Base-by-base conservation (phyloP, 768 basidiomycete species). In the Suillus spraguei region DNA sequence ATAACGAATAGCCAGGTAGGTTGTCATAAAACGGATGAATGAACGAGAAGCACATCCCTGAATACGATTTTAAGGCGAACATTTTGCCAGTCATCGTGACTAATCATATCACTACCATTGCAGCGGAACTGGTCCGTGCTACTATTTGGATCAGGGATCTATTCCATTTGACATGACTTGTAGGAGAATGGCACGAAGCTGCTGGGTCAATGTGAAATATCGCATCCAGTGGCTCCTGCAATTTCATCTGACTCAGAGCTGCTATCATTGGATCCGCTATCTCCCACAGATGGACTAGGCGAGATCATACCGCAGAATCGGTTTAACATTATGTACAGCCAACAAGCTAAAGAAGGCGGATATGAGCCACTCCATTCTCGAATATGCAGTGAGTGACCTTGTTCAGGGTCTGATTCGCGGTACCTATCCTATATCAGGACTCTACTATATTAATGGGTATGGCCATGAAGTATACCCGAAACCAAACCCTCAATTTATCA, bases 81-180 rank as follows among this genome's bases (percentile, higher is more conserved):
- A 96, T 99, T 63, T 79, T 97, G 2, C 96, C 96, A 0, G 93
- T 89, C 4, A 91, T 99, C 66, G 87, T 96, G 46, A 99, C 96
- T 14, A 96, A 94, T 74, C 93, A 94, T 73, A 95, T 92, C 0
- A 94, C 95, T n/a, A 97, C 95, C 16, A 95, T 99, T 65, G 93
- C 95, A 44, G 94, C 90, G 28, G 90, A 96, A 75, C 82, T 97
- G 70, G 91, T 87, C 35, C 70, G 81, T 77, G 39, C 11, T 13
- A 7, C 28, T 32, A 24, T 20, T 41, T 17, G 32, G 56, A 41
- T 58, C 39, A 13, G 39, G 16, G 24, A 38, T 58, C 17, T 59
- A 46, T 44, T 16, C 61, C 22, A 46, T 50, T 54, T 52, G 41
- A 68, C 35, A 24, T 59, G 67, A 64, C 42, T 38, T 63, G 14